Conservation (phyloP, 2,329 filamentous ascomycete species). For the Diaporthe citriasiana region DNA sequence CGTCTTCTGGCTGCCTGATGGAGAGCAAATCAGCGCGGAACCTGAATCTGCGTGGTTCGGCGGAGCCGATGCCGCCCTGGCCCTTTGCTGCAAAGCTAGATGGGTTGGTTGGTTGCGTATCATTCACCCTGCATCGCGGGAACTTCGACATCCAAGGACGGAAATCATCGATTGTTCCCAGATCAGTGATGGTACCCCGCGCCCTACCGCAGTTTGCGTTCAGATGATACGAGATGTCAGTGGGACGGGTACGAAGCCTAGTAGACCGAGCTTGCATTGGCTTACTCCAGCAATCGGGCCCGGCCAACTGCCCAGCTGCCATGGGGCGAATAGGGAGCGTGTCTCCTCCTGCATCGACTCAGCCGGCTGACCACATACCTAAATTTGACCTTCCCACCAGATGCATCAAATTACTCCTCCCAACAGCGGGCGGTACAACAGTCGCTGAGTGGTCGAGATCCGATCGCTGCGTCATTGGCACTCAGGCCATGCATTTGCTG, state of each 20-base stretch:
- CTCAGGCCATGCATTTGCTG: background rate
- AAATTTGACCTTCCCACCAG: background rate
- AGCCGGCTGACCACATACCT: background rate
- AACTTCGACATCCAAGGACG: background rate
- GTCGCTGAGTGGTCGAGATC: background rate
- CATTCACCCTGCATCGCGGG: background rate
- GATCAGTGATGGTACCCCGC: background rate
- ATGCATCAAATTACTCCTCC: background rate
- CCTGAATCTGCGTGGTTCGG: background rate
- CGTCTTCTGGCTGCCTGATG: background rate
- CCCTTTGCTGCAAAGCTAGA: background rate
- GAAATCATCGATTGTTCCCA: background rate
- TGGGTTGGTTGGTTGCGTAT: background rate
- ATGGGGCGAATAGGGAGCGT: background rate
- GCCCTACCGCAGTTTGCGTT: background rate
- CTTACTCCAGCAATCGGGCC: background rate
- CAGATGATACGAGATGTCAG: background rate
- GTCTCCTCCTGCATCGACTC: background rate
- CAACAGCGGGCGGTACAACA: too few relatives aligned
- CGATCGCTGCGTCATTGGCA: background rate
- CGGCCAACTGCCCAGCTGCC: background rate
- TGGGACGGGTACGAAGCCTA: background rate
- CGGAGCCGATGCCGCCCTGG: background rate
- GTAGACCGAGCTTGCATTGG: background rate
- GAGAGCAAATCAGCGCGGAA: too few relatives aligned